These are phyloP conservation scores for Avicennia marina DNA, from an alignment of 257 asterid genomes.

Conservation along the genomic window DNA sequence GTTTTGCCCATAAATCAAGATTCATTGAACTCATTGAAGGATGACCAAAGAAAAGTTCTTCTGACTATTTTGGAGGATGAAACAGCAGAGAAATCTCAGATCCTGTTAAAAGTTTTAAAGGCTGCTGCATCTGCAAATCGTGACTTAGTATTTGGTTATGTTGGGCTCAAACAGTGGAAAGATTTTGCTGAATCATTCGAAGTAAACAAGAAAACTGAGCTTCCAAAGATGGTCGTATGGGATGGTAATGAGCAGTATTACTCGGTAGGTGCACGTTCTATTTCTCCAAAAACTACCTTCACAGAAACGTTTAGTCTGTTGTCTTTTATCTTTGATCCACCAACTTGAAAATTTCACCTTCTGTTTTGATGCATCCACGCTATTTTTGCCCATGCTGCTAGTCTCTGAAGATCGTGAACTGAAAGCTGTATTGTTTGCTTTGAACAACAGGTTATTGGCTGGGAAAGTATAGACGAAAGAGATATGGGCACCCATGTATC, in stretches of 20 bases:
- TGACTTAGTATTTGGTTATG: conserved; percentile 78
- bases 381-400: not conserved
- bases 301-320: not conserved
- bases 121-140: conserved; percentile 93
- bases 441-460: conserved; percentile 56
- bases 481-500: conserved; percentile 56
- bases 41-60: conserved; percentile 65
- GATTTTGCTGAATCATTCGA: conserved; percentile 70
- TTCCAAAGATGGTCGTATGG: conserved; percentile 88
- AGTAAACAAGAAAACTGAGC: conserved; percentile 43
- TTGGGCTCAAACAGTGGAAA: conserved; percentile 71
- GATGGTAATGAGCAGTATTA: conserved; percentile 69
- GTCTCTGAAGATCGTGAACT: not conserved
- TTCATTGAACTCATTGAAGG: conserved; percentile 50
- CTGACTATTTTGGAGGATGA: conserved; percentile 66
- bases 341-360: too few species aligned
- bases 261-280: conserved; percentile 38
- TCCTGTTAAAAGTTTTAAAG: conserved; percentile 50
- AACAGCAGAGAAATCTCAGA: conserved; percentile 47
- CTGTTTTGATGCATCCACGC: too few species aligned
- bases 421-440: conserved; percentile 1
- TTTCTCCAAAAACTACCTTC: not conserved
- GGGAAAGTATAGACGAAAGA: conserved; percentile 59
- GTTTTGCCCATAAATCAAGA: conserved; percentile 63
- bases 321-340: too few species aligned